Conservation (phyloP, 352 stramenopile genomes). For the Thraustotheca clavata region DNA sequence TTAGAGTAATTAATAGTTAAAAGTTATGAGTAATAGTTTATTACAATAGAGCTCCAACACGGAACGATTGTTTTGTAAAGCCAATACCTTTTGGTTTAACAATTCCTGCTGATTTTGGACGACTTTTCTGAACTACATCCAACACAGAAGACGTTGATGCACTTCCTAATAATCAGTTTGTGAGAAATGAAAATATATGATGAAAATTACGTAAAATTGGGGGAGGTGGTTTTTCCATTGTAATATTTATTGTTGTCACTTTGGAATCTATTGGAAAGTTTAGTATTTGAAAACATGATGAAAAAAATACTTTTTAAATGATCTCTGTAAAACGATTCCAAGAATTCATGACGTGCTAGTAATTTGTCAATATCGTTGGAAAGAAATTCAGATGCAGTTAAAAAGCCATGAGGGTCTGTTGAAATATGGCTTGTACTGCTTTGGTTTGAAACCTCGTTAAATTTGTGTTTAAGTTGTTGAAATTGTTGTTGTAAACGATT, state of each 20-base stretch:
- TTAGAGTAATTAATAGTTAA: too few species aligned
- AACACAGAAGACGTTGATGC: not conserved
- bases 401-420: too few species aligned
- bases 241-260: not conserved
- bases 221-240: not conserved
- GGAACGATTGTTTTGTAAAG: slow-evolving; percentile 6
- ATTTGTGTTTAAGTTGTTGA: slow-evolving; percentile 34
- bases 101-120: slow-evolving; percentile 7
- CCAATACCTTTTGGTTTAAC: slow-evolving; percentile 12
- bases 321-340: slow-evolving; percentile 8
- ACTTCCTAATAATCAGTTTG: not conserved
- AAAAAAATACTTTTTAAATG: not conserved
- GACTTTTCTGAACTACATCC: not conserved
- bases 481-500: slow-evolving; percentile 38
- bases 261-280: not conserved
- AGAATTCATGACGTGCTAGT: slow-evolving; percentile 11
- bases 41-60: slow-evolving; percentile 3
- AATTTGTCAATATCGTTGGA: not conserved
- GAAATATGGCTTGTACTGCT: slow-evolving; percentile 4
- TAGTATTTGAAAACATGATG: not conserved
- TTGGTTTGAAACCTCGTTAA: slow-evolving; percentile 30
- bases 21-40: too few species aligned
- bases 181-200: not conserved
- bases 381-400: not conserved
- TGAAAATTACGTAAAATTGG: not conserved